A percentile compares a stretch with the other conserved stretches of the same genome.
phyloP scores from a whole-genome alignment of 192 early-diverging fungal genomes.

The Lunasporangiospora selenospora region DNA sequence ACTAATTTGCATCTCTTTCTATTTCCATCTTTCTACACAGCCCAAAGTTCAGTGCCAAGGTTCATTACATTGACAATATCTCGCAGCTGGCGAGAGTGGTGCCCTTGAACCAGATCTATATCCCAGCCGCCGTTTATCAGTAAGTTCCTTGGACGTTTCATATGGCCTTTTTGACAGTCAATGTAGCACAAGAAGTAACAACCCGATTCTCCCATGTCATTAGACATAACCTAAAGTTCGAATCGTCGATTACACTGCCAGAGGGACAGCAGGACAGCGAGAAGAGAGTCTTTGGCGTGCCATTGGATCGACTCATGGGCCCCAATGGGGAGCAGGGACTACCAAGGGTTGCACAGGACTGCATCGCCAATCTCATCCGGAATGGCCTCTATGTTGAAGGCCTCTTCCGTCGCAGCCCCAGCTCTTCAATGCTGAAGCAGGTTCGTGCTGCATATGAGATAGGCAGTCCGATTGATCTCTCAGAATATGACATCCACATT shows the following conservation, averaged over 20 bases:
- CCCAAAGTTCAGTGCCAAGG: constrained; percentile 90
- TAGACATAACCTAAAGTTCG: constrained; percentile 53
- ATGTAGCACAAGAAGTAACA: no score
- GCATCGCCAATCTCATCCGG: constrained; percentile 67
- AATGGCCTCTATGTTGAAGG: constrained; percentile 81
- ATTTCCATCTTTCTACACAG: constrained; percentile 49
- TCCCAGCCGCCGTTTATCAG: constrained; percentile 72
- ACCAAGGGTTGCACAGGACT: constrained; percentile 76
- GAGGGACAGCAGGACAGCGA: constrained; percentile 33
- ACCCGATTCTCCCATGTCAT: no score
- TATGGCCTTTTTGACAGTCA: no score
- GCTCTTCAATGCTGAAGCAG: constrained; percentile 67
- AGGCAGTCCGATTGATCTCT: constrained; percentile 63
- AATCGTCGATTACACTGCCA: constrained; percentile 52
- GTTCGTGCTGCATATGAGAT: constrained; percentile 66
- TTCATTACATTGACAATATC: constrained; percentile 80
- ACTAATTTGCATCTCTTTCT: neutral
- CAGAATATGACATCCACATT: constrained; percentile 77
- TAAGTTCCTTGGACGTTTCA: constrained; percentile 53
- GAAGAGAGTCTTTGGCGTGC: constrained; percentile 74
- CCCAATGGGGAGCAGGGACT: constrained; percentile 74
- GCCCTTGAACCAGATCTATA: constrained; percentile 76
- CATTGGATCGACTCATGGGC: constrained; percentile 79
- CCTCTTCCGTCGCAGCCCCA: constrained; percentile 87
- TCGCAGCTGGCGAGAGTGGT: constrained; percentile 69